Evolutionary conservation across 202 grass and related monocot species (phyloP), one percentile per base, ranked within the genome.

Genomic region (Schoenoplectus tabernaemontani): DNA sequence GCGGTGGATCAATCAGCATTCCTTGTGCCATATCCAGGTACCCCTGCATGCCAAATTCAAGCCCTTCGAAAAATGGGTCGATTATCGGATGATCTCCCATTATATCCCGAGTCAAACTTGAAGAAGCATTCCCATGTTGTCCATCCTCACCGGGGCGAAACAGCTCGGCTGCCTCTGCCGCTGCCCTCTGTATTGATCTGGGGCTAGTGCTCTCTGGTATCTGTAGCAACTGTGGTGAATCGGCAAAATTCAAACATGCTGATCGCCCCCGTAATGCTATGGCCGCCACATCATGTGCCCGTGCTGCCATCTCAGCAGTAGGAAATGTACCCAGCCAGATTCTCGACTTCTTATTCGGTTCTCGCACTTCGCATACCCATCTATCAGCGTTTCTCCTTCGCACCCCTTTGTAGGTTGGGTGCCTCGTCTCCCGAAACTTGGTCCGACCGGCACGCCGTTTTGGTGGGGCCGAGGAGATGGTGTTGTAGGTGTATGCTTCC

Each of bases 281-380:
- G 12, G 89, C 89, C 4, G 89, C 92, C 41, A 96, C 92, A 47
- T 96, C 89, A 84, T 96, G 87, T 42, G 89, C 92, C 1, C 92
- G 89, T 32, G 89, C 89, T 0, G 92, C 92, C 92, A 96, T 96
- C 61, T 85, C 89, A 66, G 89, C 86, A 39, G 93, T 93, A 42
- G 87, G 91, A 69, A 93, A 97, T 4, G 93, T 93, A 9, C 91
- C 93, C 64, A 97, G 82, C 93, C 93, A 97, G 59, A 97, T 97
- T 51, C 93, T 46, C 19, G 87, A 88, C 87, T 97, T 93, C 56
- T 92, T 85, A 84, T 88, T 90, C 2, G 93, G 93, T 78, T 97
- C 91, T 1, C 91, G 87, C 81, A 97, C 93, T 86, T 97, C 93
- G 85, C 93, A 97, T 16, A 97, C 91, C 93, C 93, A 97, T 82